Base-by-base conservation (phyloP, 148 eudicot species). In the Heliosperma pusillum region DNA sequence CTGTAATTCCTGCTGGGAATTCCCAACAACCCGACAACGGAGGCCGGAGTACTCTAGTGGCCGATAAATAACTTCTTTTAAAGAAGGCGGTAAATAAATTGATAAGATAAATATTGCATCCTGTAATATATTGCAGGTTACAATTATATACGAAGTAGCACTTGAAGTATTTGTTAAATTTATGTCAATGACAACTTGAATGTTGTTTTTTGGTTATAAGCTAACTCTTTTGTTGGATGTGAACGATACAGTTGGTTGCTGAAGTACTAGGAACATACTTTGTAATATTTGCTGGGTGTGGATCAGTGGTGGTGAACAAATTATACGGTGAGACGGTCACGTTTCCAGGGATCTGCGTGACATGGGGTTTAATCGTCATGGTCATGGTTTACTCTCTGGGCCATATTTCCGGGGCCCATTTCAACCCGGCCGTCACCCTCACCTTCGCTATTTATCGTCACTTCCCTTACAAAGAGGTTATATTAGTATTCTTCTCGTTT, bases 381-480 rank as follows among this genome's bases (percentile, higher is more conserved):
- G 97, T 89, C 55, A 91, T 91, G 97, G 55, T 91, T 44, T 93
- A 93, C 77, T 64, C 97, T 0, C 76, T 93, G 8, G 94, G 94
- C 8, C 98, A 93, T 61, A 82, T 93, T 10, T 93, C 98, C 17
- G 98, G 98, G 8, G 98, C 89, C 13, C 98, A 93, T 55, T 91
- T 93, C 67, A 93, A 93, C 53, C 98, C 98, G 3, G 97, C 97
- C 0, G 97, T 93, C 59, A 89, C 97, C 47, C 79, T 93, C 27
- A 79, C 97, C 12, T 86, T 82, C 29, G 90, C 97, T 68, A 57
- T 87, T 50, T 87, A 83, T 21, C 80, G 90, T 15, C 86, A 84
- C 10, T 91, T 91, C 74, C 90, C 98, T 9, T 83, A 40, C 33
- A 85, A 85, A 25, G 79, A 93, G 87, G 98, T 86, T n/a, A n/a